phyloP scores from a whole-genome alignment of 768 basidiomycete species.

The Candolleomyces aberdarensis region DNA sequence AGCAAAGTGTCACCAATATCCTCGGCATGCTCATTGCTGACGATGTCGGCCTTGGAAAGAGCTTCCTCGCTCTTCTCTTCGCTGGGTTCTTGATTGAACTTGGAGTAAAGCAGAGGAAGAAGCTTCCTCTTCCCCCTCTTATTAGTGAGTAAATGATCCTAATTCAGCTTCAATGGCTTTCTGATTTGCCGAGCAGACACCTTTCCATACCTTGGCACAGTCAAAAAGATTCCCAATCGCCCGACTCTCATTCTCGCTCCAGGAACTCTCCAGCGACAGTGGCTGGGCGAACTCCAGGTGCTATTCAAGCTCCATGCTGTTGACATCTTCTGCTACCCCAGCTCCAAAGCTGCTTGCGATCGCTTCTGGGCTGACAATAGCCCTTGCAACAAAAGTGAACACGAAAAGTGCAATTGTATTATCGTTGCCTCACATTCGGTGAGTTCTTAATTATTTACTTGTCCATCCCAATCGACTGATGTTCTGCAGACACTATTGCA shows the following conservation, averaged over 20 bases:
- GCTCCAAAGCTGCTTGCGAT: background rate
- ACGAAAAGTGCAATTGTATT: conserved; percentile 7
- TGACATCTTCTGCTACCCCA: conserved; percentile 22
- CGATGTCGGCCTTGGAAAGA: conserved; percentile 29
- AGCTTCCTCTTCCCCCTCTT: conserved; percentile 13
- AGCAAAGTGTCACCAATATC: background rate
- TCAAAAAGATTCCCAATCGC: conserved; percentile 3
- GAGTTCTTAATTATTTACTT: conserved; percentile 1
- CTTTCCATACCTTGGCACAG: conserved; percentile 9
- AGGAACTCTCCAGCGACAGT: conserved; percentile 18
- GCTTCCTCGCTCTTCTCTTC: conserved; percentile 13
- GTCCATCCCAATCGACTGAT: background rate
- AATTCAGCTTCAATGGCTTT: background rate
- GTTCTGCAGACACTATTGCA: background rate
- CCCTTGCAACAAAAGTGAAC: conserved; percentile 11
- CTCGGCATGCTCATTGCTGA: conserved; percentile 16
- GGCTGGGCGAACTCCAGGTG: conserved; percentile 15
- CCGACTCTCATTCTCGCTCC: conserved; percentile 21
- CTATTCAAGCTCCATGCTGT: conserved; percentile 9
- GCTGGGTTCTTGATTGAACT: conserved; percentile 16
- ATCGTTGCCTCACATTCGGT: conserved; percentile 22
- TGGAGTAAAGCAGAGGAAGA: background rate
- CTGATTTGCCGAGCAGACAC: background rate
- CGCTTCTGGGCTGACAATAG: conserved; percentile 17
- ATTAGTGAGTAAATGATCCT: conserved; percentile 11